Evolutionary conservation across 2,329 filamentous ascomycete genomes (phyloP).

Genomic region (Coniella lustricola): DNA sequence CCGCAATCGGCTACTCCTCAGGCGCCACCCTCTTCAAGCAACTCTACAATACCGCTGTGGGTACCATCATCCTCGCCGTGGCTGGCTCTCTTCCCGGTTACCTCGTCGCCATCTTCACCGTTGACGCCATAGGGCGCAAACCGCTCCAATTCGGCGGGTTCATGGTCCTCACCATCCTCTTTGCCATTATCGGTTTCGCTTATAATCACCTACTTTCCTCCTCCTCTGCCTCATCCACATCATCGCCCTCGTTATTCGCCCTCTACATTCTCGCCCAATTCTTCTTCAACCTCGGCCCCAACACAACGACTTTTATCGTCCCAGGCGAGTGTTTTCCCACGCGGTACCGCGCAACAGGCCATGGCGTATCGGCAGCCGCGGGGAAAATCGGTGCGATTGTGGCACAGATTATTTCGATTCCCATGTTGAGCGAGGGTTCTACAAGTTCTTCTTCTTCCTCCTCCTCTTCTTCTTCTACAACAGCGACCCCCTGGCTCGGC

Average conservation of each 20-base stretch:
- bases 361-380: slow-evolving; percentile 59
- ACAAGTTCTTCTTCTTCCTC: no score
- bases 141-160: slow-evolving; percentile 64
- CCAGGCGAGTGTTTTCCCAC: slow-evolving; percentile 61
- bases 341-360: slow-evolving; percentile 53
- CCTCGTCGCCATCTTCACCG: slow-evolving; percentile 65
- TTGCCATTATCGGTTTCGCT: slow-evolving; percentile 55
- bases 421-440: slow-evolving; percentile 51
- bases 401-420: slow-evolving; percentile 58
- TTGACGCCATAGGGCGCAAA: slow-evolving; percentile 72
- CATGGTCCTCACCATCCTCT: slow-evolving; percentile 52
- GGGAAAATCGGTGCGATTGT: slow-evolving; percentile 64
- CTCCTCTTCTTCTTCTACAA: no score
- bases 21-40: slow-evolving; percentile 59
- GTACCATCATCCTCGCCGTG: slow-evolving; percentile 69
- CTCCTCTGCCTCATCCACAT: slow-evolving; percentile 1
- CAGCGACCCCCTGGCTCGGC: slow-evolving; percentile 55
- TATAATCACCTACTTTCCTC: slow-evolving; percentile 36
- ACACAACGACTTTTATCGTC: slow-evolving; percentile 59
- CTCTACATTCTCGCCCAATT: slow-evolving; percentile 60
- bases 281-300: slow-evolving; percentile 61
- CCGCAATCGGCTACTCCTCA: slow-evolving; percentile 63
- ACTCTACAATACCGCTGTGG: slow-evolving; percentile 66
- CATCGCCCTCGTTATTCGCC: slow-evolving; percentile 43
- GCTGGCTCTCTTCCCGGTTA: slow-evolving; percentile 76